Base-by-base conservation (phyloP, 139 green algal genomes). In the Closterium sp. region DNA sequence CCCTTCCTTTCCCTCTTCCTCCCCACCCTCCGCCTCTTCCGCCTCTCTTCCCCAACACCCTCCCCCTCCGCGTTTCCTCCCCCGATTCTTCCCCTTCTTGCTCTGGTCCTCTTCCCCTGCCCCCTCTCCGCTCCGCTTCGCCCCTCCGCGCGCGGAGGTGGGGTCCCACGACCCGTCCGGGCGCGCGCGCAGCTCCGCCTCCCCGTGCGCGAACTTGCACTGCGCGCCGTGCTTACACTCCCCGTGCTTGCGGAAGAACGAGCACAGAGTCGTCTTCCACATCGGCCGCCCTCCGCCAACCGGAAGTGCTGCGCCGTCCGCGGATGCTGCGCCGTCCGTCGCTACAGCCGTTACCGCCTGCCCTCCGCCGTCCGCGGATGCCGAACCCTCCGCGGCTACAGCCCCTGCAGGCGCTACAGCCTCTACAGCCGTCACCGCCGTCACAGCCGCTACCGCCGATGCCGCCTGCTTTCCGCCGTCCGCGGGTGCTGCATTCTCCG, bases 131-230 rank as follows among this genome's bases (percentile, higher is more conserved):
- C n/a, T 31, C 31, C 35, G n/a, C 66, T 89, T 89, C 16, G 86
- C 88, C 16, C 43, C 43, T 34, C 87, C 87, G n/a, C 30, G 69
- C 88, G 55, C 89, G 55, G 89, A 92, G 0, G 86, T 92, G 66
- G 89, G 89, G 66, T 92, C 89, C 30, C 30, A 92, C 25, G 89
- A 87, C 36, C 89, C 89, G 87, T 92, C 89, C 28, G 89, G 89
- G 33, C 35, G 33, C 86, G 85, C 35, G 33, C 89, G 89, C 35
- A 92, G 89, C 89, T 92, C 89, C 25, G 55, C 89, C 89, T 92
- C 89, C 28, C 89, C 89, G 66, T 92, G 89, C 32, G 89, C 89
- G 33, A 90, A 92, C n/a, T 55, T 91, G 35, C 89, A 92, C 25
- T 23, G 23, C 33, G 28, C 89, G 30, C 85, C 85, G 32, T 91